Percentiles rank a stretch among this genome's conserved stretches.
Evolutionary conservation across 768 basidiomycete species (phyloP).

Genomic region (Plicaturopsis crispa): DNA sequence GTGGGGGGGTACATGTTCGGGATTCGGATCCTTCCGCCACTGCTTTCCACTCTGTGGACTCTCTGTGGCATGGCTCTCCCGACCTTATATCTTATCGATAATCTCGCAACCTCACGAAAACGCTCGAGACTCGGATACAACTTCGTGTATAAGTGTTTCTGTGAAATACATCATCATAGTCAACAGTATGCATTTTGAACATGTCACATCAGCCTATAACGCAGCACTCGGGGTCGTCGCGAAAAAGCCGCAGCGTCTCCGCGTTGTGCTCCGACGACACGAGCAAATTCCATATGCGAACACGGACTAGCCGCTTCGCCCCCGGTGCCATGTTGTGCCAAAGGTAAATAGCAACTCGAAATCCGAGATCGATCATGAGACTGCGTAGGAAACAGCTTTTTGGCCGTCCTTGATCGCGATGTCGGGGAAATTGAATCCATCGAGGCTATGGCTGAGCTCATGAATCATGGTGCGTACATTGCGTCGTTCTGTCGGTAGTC

Average conservation of each 20-base stretch:
- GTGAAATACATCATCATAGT: too few species aligned
- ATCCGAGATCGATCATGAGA: too few species aligned
- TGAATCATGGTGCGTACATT: neutral
- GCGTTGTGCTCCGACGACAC: conserved; percentile 2
- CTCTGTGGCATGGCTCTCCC: too few species aligned
- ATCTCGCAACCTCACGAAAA: too few species aligned
- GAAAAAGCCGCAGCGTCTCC: conserved; percentile 2
- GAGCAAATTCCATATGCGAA: conserved; percentile 4
- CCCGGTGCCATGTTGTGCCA: conserved; percentile 2
- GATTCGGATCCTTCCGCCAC: neutral
- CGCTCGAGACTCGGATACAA: too few species aligned
- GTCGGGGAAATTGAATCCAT: conserved; percentile 1
- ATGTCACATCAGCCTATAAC: too few species aligned
- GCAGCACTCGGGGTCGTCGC: conserved; percentile 4
- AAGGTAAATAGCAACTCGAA: conserved; percentile 5
- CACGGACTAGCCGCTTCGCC: conserved; percentile 1
- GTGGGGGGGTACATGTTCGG: neutral
- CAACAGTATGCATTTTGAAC: too few species aligned
- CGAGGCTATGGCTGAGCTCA: conserved; percentile 2
- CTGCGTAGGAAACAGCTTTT: too few species aligned
- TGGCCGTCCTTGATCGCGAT: conserved; percentile 2
- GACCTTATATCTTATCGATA: too few species aligned
- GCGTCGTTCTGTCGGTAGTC: too few species aligned
- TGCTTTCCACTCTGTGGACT: neutral
- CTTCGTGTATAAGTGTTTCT: too few species aligned